Percentiles rank a stretch among this genome's conserved stretches.
phyloP scores from a whole-genome alignment of 805 yeast genomes.

The Cyberlindnera misumaiensis region DNA sequence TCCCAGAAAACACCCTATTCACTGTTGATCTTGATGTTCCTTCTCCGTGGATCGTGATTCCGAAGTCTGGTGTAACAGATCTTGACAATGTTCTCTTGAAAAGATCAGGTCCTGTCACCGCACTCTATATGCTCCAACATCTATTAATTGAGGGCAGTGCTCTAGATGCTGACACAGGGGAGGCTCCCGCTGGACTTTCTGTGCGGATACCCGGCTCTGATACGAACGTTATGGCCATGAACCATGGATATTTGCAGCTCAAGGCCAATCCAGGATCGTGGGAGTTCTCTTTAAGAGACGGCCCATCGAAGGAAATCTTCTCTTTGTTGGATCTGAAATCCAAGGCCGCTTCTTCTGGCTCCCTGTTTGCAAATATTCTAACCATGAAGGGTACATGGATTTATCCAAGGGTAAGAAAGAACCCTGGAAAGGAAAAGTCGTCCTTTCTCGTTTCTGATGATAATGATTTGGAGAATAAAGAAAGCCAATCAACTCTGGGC shows the following conservation, averaged over 20 bases:
- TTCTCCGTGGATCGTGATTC: slow-evolving; percentile 57
- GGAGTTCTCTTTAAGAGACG: slow-evolving; percentile 40
- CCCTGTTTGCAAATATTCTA: slow-evolving; percentile 29
- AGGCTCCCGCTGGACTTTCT: slow-evolving; percentile 18
- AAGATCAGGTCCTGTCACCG: slow-evolving; percentile 29
- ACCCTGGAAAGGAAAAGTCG: slow-evolving; percentile 30
- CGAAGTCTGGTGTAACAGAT: slow-evolving; percentile 47
- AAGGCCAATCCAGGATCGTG: slow-evolving; percentile 68
- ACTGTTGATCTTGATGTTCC: slow-evolving; percentile 56
- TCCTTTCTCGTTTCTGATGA: slow-evolving; percentile 13
- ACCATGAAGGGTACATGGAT: slow-evolving; percentile 40
- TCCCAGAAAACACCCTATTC: slow-evolving; percentile 49
- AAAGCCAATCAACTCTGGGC: slow-evolving; percentile 1
- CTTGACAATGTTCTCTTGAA: slow-evolving; percentile 54
- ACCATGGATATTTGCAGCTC: slow-evolving; percentile 79
- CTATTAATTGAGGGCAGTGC: slow-evolving; percentile 70
- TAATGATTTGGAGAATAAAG: slow-evolving; percentile 5
- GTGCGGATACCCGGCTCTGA: slow-evolving; percentile 32
- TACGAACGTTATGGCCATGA: slow-evolving; percentile 62
- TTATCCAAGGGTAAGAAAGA: slow-evolving; percentile 38
- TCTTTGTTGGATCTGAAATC: slow-evolving; percentile 29
- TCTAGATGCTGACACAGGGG: slow-evolving; percentile 30
- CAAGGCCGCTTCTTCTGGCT: not conserved
- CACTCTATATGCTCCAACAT: slow-evolving; percentile 43
- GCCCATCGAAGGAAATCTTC: slow-evolving; percentile 37